Percentiles rank a stretch among this genome's conserved stretches.
Conservation (phyloP, 164 flowering plant species). For the Liriodendron chinense region DNA sequence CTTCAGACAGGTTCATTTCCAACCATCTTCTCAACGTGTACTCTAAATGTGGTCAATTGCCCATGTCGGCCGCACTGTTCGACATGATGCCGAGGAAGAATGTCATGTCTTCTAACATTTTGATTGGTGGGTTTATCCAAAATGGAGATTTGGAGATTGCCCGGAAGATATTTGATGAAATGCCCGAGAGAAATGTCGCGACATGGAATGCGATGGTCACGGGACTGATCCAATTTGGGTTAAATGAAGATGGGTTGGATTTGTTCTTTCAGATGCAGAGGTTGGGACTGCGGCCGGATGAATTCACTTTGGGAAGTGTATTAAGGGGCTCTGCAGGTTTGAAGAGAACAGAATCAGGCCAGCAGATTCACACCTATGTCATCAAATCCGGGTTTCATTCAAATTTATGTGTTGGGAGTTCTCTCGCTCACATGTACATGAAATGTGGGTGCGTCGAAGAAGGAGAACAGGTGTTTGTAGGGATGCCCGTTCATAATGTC, state of each 20-base stretch:
- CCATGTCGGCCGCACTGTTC: constrained; percentile 31
- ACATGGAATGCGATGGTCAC: constrained; percentile 73
- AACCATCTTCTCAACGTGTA: constrained; percentile 67
- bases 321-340: no score
- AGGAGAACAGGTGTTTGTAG: constrained; percentile 54
- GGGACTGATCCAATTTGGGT: constrained; percentile 47
- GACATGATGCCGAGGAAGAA: constrained; percentile 48
- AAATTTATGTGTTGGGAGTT: constrained; percentile 58
- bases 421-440: constrained; percentile 82
- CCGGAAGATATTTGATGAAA: constrained; percentile 50
- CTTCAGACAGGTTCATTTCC: constrained; percentile 45
- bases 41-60: constrained; percentile 43
- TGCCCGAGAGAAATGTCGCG: constrained; percentile 56
- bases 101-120: constrained; percentile 63
- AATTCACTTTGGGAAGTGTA: no score
- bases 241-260: constrained; percentile 50
- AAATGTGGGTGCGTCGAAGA: constrained; percentile 47
- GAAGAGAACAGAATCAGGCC: no score
- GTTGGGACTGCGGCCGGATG: no score
- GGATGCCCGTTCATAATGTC: constrained; percentile 53
- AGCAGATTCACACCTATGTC: no score
- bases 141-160: constrained; percentile 54
- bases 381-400: constrained; percentile 46
- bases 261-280: no score
- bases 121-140: constrained; percentile 52